A percentile compares a stretch with the other conserved stretches of the same genome.
These are phyloP conservation scores for Lentinula sp. DNA, from an alignment of 768 basidiomycete genomes.

Conservation along the genomic window DNA sequence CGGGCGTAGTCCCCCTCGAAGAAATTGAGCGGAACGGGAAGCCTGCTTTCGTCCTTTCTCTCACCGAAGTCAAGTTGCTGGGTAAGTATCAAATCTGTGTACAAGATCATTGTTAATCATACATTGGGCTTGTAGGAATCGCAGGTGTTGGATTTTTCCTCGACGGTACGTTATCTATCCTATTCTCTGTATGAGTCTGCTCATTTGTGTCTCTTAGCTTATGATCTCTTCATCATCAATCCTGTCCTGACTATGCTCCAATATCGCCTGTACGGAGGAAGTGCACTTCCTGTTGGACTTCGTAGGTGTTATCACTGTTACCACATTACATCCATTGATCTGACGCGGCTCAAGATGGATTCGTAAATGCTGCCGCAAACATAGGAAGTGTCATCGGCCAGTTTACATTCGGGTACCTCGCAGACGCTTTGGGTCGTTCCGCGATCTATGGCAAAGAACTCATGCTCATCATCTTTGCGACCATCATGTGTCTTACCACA, in stretches of 20 bases:
- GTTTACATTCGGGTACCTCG: slow-evolving; percentile 58
- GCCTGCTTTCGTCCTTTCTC: slow-evolving; percentile 33
- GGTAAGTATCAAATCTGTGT: slow-evolving; percentile 40
- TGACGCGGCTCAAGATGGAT: slow-evolving; percentile 30
- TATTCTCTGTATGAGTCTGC: not conserved
- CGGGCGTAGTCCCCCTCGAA: not conserved
- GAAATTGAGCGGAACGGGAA: slow-evolving; percentile 2
- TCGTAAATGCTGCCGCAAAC: slow-evolving; percentile 62
- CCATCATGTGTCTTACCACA: slow-evolving; percentile 60
- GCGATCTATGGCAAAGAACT: slow-evolving; percentile 74
- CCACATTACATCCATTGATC: no score
- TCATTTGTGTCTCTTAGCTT: slow-evolving; percentile 31
- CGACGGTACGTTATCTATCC: slow-evolving; percentile 41
- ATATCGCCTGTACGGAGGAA: slow-evolving; percentile 53
- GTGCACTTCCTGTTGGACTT: slow-evolving; percentile 42
- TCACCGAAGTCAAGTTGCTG: slow-evolving; percentile 49
- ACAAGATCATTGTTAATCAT: not conserved
- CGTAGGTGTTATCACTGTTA: slow-evolving; percentile 24
- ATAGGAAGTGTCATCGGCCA: slow-evolving; percentile 71
- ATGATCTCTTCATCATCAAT: slow-evolving; percentile 69
- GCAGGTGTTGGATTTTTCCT: slow-evolving; percentile 57
- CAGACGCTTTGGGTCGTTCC: slow-evolving; percentile 65
- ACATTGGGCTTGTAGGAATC: not conserved
- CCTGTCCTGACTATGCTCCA: slow-evolving; percentile 66
- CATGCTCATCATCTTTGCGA: slow-evolving; percentile 75